These are phyloP conservation scores for Castanea mollissima DNA, from an alignment of 306 rosid genomes.

Conservation along the genomic window DNA sequence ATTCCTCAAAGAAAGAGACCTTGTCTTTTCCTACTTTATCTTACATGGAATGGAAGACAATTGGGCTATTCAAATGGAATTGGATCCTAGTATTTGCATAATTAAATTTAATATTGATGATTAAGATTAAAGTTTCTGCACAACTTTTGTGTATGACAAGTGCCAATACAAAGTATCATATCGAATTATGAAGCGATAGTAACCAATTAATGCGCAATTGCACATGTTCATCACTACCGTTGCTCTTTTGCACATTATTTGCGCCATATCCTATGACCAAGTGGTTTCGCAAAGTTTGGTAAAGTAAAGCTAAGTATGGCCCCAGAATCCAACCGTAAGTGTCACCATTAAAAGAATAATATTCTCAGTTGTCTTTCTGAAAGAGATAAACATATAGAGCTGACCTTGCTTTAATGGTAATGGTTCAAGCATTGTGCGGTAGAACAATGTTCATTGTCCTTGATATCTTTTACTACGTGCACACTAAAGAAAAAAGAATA, in stretches of 20 bases:
- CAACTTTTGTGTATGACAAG: too few relatives aligned
- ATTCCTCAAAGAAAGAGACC: not conserved
- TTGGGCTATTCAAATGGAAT: not conserved
- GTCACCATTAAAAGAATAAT: not conserved
- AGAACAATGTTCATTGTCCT: too few relatives aligned
- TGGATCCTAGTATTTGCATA: too few relatives aligned
- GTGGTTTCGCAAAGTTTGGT: not conserved
- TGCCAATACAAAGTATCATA: too few relatives aligned
- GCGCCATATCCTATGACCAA: not conserved
- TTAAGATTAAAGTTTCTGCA: too few relatives aligned
- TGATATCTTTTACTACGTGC: too few relatives aligned
- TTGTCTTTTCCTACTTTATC: not conserved
- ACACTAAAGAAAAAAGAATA: too few relatives aligned
- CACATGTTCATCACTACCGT: constrained; percentile 34
- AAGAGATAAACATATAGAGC: not conserved
- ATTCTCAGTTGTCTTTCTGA: not conserved
- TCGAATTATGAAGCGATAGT: too few relatives aligned
- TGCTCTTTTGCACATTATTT: constrained; percentile 29
- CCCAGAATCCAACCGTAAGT: constrained; percentile 20
- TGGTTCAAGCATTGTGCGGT: too few relatives aligned
- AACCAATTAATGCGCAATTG: not conserved
- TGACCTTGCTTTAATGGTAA: too few relatives aligned
- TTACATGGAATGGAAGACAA: not conserved
- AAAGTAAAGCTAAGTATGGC: constrained; percentile 15
- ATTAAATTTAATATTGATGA: too few relatives aligned